These are phyloP conservation scores for Trichoderma afroharzianum DNA, from an alignment of 2,329 filamentous ascomycete genomes.

Conservation along the genomic window DNA sequence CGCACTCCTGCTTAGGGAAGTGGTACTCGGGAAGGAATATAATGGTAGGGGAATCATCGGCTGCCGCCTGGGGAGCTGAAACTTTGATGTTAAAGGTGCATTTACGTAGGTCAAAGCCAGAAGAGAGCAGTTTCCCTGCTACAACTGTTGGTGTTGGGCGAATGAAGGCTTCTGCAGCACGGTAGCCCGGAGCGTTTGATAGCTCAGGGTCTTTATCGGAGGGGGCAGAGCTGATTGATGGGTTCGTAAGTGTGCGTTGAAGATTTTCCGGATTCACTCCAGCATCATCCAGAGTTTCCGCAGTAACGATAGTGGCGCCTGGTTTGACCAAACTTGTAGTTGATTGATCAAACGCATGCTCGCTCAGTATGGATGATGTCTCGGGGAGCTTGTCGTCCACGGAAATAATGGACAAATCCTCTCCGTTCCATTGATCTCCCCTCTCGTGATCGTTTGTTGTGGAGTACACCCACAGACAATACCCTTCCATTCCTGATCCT, in stretches of 20 bases:
- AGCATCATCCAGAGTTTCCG: constrained; percentile 48
- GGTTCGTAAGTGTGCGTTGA: constrained; percentile 65
- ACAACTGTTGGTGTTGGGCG: constrained; percentile 76
- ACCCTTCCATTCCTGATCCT: constrained; percentile 76
- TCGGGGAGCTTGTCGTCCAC: constrained; percentile 69
- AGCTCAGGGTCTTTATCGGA: constrained; percentile 54
- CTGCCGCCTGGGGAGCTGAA: constrained; percentile 54
- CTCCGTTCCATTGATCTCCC: constrained; percentile 96
- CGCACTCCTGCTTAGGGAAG: constrained; percentile 71
- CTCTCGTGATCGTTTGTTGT: constrained; percentile 79
- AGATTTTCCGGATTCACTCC: constrained; percentile 73
- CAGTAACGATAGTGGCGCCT: constrained; percentile 23
- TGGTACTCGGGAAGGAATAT: constrained; percentile 89
- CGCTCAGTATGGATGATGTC: constrained; percentile 47
- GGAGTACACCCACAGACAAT: constrained; percentile 85
- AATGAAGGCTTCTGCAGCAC: constrained; percentile 90
- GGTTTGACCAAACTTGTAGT: constrained; percentile 38
- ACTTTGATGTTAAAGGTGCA: constrained; percentile 75
- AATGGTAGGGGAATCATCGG: constrained; percentile 67
- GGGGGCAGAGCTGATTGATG: constrained; percentile 59
- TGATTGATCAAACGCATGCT: constrained; percentile 40
- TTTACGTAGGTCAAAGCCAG: constrained; percentile 77
- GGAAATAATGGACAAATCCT: constrained; percentile 89
- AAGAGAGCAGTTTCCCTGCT: constrained; percentile 65
- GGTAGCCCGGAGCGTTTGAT: constrained; percentile 67